A percentile compares a stretch with the other conserved stretches of the same genome.
phyloP scores from a whole-genome alignment of 768 basidiomycete genomes.

The Leccinum sublutescens region DNA sequence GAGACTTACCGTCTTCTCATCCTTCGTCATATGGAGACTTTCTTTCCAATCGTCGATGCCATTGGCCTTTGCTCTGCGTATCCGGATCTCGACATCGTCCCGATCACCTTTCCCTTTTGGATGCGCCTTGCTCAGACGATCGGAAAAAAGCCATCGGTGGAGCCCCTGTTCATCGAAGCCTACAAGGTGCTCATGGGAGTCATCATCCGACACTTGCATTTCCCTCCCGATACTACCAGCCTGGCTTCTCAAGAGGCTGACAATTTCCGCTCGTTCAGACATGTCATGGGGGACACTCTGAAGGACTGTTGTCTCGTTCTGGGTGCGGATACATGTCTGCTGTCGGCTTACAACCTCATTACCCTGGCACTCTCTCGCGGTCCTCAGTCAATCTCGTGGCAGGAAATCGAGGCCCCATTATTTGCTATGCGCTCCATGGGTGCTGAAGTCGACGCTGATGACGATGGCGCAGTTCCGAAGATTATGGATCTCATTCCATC shows the following conservation, averaged over 20 bases:
- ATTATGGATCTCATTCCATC: constrained; percentile 94
- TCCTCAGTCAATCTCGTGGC: constrained; percentile 71
- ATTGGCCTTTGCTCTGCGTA: constrained; percentile 93
- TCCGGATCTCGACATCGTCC: constrained; percentile 92
- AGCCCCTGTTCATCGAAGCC: constrained; percentile 77
- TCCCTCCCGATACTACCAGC: constrained; percentile 68
- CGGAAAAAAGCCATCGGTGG: constrained; percentile 68
- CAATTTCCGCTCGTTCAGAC: constrained; percentile 91
- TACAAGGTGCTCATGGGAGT: constrained; percentile 82
- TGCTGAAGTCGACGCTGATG: constrained; percentile 80
- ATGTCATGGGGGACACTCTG: constrained; percentile 98
- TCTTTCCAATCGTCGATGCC: constrained; percentile 93
- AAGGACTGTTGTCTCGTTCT: constrained; percentile 98
- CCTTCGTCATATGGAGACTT: constrained; percentile 85
- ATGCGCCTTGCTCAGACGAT: constrained; percentile 92
- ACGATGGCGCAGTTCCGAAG: constrained; percentile 86
- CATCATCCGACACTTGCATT: constrained; percentile 89
- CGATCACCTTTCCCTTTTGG: constrained; percentile 99
- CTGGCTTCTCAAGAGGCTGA: constrained; percentile 85
- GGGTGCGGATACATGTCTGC: constrained; percentile 79
- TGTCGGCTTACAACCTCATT: constrained; percentile 79
- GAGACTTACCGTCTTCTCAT: constrained; percentile 92
- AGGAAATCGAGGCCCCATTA: constrained; percentile 94
- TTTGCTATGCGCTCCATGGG: constrained; percentile 99
- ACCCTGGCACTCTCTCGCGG: constrained; percentile 65